Conservation (phyloP, 2,329 filamentous ascomycete species). For the Allantophomopsis cytisporea region DNA sequence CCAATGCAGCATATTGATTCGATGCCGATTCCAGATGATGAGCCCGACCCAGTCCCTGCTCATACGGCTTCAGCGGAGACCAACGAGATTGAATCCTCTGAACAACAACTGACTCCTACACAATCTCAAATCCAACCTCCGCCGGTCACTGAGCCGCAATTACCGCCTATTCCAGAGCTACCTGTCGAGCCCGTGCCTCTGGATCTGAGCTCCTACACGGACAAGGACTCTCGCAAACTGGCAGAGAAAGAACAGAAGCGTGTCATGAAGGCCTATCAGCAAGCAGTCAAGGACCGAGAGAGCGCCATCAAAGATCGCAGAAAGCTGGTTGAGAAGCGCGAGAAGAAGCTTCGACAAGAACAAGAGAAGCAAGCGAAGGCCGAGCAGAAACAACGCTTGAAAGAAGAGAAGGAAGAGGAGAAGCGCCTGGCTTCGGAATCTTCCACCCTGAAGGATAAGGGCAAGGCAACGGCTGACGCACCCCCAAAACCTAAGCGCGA, state of each 20-base stretch:
- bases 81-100: conserved; percentile 2
- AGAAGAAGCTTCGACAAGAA: conserved; percentile 24
- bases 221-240: conserved; percentile 52
- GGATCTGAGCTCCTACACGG: conserved; percentile 41
- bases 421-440: conserved; percentile 1
- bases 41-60: conserved; percentile 1
- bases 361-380: conserved; percentile 21
- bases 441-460: conserved; percentile 10
- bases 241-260: conserved; percentile 56
- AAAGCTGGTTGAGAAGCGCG: conserved; percentile 42
- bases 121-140: conserved; percentile 5
- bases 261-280: conserved; percentile 48
- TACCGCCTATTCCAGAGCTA: conserved; percentile 32
- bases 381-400: conserved; percentile 16
- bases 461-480: conserved; percentile 6
- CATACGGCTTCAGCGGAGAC: not conserved
- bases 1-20: conserved; percentile 24
- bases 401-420: conserved; percentile 17
- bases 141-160: conserved; percentile 26
- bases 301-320: conserved; percentile 48
- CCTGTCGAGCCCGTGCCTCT: conserved; percentile 41
- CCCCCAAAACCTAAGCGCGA: conserved; percentile 16
- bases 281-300: conserved; percentile 51
- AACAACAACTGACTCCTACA: conserved; percentile 3
- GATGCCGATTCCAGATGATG: conserved; percentile 20